Evolutionary conservation across 139 green algal genomes (phyloP).

Genomic region (Tetraselmis chui): DNA sequence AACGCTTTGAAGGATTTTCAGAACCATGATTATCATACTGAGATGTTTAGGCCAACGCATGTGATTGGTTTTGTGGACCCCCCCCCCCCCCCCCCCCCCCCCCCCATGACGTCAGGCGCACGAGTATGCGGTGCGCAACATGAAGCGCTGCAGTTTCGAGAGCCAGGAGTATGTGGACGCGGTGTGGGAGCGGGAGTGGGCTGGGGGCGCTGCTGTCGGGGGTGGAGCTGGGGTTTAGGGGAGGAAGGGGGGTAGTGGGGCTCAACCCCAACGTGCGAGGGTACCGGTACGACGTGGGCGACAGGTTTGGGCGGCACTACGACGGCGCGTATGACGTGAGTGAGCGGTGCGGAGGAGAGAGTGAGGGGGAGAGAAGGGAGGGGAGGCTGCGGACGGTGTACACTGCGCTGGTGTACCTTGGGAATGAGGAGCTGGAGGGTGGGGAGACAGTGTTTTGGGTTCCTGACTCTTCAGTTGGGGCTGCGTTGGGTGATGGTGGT

Average conservation of each 20-base stretch:
- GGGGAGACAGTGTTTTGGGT: slow-evolving; percentile 26
- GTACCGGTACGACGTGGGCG: slow-evolving; percentile 50
- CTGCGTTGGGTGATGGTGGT: neutral
- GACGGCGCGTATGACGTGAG: slow-evolving; percentile 41
- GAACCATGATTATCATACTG: no score
- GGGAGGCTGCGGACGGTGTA: slow-evolving; percentile 31
- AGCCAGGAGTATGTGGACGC: neutral
- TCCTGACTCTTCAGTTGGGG: no score
- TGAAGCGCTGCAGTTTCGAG: neutral
- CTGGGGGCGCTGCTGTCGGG: neutral
- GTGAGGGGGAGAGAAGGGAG: no score
- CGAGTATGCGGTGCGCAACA: neutral
- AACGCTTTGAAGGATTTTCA: no score
- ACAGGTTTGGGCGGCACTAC: slow-evolving; percentile 57
- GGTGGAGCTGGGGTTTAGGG: slow-evolving; percentile 4
- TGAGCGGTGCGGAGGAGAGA: neutral
- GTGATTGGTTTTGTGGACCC: no score
- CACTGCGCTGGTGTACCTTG: slow-evolving; percentile 63
- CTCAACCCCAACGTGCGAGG: slow-evolving; percentile 58
- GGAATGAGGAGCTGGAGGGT: slow-evolving; percentile 9
- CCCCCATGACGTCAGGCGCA: no score
- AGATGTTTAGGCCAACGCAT: no score
- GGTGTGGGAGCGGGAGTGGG: neutral
- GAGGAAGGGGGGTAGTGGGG: slow-evolving; percentile 21
- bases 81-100: no score